These are phyloP conservation scores for Periglandula ipomoeae DNA, from an alignment of 2,329 filamentous ascomycete species.

Conservation along the genomic window DNA sequence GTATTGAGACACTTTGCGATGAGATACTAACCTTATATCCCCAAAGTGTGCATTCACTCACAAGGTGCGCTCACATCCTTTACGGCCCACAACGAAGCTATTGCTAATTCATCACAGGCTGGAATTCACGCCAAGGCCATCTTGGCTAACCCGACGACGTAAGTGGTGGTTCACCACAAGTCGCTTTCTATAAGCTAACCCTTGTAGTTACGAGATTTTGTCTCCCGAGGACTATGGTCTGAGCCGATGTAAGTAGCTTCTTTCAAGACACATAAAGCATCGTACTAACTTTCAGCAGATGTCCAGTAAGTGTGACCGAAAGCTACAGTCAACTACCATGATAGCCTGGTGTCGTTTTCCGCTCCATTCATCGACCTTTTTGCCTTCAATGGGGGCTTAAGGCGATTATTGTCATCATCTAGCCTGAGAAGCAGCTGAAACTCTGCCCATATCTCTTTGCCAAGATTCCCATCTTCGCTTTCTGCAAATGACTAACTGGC, in stretches of 20 bases:
- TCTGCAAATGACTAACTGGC: too few species aligned
- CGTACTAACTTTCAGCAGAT: constrained; percentile 1
- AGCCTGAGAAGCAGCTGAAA: too few species aligned
- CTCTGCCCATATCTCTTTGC: background rate
- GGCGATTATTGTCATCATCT: too few species aligned
- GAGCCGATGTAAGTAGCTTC: constrained; percentile 6
- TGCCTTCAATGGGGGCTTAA: too few species aligned
- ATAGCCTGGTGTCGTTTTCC: too few species aligned
- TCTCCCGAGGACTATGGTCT: constrained; percentile 57
- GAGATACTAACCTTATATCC: background rate
- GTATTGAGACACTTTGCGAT: too few species aligned
- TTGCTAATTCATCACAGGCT: constrained; percentile 15
- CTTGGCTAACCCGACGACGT: constrained; percentile 10
- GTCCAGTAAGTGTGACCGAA: constrained; percentile 6
- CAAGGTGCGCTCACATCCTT: background rate
- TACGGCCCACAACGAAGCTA: background rate
- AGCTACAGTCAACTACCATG: too few species aligned
- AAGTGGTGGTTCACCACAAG: background rate
- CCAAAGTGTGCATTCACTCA: constrained; percentile 3
- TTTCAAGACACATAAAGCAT: background rate
- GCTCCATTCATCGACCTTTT: too few species aligned
- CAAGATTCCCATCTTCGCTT: too few species aligned
- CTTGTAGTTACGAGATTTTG: constrained; percentile 73
- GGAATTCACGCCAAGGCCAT: constrained; percentile 26
- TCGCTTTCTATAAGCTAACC: background rate